Evolutionary conservation across 2,329 filamentous ascomycete species (phyloP).

Genomic region (Tolypocladium ovalisporum): DNA sequence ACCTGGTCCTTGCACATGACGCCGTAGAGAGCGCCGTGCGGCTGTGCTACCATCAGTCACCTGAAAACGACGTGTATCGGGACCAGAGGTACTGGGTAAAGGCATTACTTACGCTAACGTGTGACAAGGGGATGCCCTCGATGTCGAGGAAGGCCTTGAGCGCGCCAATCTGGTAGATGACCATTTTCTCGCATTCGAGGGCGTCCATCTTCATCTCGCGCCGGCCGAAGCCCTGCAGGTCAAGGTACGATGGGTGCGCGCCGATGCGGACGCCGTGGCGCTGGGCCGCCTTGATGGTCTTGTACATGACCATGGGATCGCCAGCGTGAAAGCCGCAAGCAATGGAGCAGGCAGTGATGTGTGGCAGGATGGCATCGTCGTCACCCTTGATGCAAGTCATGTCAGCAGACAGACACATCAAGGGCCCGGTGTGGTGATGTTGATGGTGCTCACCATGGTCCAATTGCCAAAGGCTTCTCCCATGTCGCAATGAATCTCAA

Average conservation of each 20-base stretch:
- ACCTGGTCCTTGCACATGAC: conserved; percentile 8
- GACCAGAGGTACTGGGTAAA: too few relatives aligned
- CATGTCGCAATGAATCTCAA: too few relatives aligned
- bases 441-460: too few relatives aligned
- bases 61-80: too few relatives aligned
- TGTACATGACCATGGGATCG: conserved; percentile 53
- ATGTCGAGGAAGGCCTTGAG: conserved; percentile 47
- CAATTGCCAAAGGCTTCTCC: too few relatives aligned
- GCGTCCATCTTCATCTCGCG: conserved; percentile 48
- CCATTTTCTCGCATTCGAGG: conserved; percentile 44
- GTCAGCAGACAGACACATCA: too few relatives aligned
- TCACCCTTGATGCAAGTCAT: too few relatives aligned
- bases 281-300: conserved; percentile 48
- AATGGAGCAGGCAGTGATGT: too few relatives aligned
- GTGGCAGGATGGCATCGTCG: too few relatives aligned
- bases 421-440: too few relatives aligned
- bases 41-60: too few relatives aligned
- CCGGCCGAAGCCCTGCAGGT: conserved; percentile 53
- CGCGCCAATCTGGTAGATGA: conserved; percentile 53
- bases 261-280: conserved; percentile 44
- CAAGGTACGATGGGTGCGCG: conserved; percentile 54
- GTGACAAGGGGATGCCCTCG: conserved; percentile 43
- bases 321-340: conserved; percentile 51
- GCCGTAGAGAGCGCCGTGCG: conserved; percentile 2
- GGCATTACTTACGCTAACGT: conserved; percentile 48